phyloP scores from a whole-genome alignment of 2,329 filamentous ascomycete species.

The Cladosporium sp. region DNA sequence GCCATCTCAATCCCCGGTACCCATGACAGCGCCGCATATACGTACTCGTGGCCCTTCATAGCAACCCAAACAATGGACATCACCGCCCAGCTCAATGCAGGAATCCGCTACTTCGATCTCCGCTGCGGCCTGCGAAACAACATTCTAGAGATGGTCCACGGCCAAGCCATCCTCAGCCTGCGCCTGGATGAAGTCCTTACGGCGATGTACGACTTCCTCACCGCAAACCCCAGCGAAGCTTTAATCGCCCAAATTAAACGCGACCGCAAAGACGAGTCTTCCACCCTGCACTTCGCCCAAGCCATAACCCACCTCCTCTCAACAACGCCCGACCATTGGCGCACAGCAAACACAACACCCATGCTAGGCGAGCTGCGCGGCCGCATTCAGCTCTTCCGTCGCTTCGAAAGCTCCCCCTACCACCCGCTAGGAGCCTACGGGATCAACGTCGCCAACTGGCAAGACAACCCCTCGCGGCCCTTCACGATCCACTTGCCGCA shows the following conservation, averaged over 20 bases:
- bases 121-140: slow-evolving; percentile 31
- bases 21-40: slow-evolving; percentile 34
- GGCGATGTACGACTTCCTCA: slow-evolving; percentile 29
- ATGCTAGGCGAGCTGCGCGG: slow-evolving; percentile 30
- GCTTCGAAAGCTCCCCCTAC: slow-evolving; percentile 20
- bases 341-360: slow-evolving; percentile 32
- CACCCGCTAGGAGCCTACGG: slow-evolving; percentile 24
- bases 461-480: slow-evolving; percentile 31
- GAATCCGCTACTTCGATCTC: slow-evolving; percentile 35
- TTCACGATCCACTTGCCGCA: slow-evolving; percentile 37
- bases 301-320: slow-evolving; percentile 31
- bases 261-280: slow-evolving; percentile 29
- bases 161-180: slow-evolving; percentile 27
- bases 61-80: slow-evolving; percentile 30
- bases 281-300: slow-evolving; percentile 34
- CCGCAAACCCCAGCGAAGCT: slow-evolving; percentile 27
- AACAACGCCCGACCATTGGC: slow-evolving; percentile 27
- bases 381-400: slow-evolving; percentile 34
- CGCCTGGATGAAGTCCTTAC: slow-evolving; percentile 25
- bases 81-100: slow-evolving; percentile 28
- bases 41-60: slow-evolving; percentile 32
- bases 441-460: slow-evolving; percentile 33
- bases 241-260: slow-evolving; percentile 34
- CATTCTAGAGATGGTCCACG: slow-evolving; percentile 34
- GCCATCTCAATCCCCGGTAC: slow-evolving; percentile 33